These are phyloP conservation scores for Corynespora cassiicola DNA, from an alignment of 2,329 filamentous ascomycete species.

Conservation along the genomic window DNA sequence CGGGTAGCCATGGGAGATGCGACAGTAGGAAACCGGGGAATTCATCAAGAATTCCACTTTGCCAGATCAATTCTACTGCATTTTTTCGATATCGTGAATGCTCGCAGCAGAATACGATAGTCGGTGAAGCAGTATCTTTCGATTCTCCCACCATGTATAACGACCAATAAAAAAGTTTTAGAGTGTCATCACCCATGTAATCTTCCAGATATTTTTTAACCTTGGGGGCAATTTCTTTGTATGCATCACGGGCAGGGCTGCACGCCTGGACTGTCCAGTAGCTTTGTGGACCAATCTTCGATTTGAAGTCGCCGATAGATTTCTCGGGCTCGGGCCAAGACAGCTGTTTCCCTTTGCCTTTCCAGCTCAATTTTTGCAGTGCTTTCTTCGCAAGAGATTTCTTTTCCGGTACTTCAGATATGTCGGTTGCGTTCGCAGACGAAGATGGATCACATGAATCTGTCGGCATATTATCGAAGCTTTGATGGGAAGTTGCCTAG, in stretches of 20 bases:
- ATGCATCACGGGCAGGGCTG: constrained; percentile 11
- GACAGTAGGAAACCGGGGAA: constrained; percentile 14
- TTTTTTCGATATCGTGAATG: constrained; percentile 12
- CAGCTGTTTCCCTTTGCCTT: no score
- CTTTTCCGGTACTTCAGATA: background rate
- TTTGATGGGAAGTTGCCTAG: no score
- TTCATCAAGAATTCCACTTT: constrained; percentile 12
- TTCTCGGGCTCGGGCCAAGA: constrained; percentile 13
- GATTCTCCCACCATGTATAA: constrained; percentile 21
- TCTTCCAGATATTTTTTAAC: constrained; percentile 18
- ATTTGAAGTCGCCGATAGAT: constrained; percentile 13
- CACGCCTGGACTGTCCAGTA: constrained; percentile 22
- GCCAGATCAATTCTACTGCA: constrained; percentile 9
- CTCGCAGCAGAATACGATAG: constrained; percentile 20
- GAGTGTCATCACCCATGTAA: constrained; percentile 12
- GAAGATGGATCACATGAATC: constrained; percentile 6
- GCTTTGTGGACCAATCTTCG: constrained; percentile 10
- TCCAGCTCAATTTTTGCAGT: no score
- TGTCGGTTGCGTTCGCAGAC: background rate
- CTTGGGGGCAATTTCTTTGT: constrained; percentile 5
- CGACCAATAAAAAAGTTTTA: constrained; percentile 14
- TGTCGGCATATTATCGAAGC: constrained; percentile 6
- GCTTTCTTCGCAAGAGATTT: no score
- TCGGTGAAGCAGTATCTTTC: constrained; percentile 11
- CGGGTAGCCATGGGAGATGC: constrained; percentile 15